These are phyloP conservation scores for Leucaena leucocephala DNA, from an alignment of 306 rosid species.

Conservation along the genomic window DNA sequence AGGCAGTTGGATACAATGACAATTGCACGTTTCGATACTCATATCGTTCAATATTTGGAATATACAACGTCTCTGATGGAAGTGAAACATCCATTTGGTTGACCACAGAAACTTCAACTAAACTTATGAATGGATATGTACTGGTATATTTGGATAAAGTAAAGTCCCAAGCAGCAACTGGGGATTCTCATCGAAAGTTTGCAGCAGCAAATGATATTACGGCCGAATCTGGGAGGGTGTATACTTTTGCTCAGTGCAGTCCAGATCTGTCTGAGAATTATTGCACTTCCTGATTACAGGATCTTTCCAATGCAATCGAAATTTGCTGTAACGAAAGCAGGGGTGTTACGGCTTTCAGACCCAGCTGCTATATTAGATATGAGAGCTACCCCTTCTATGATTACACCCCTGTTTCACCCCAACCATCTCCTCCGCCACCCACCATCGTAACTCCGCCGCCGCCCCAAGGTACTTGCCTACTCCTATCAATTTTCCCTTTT, in stretches of 20 bases:
- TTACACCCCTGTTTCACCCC: background rate
- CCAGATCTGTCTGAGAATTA: background rate
- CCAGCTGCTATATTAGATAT: constrained; percentile 1
- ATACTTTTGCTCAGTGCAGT: background rate
- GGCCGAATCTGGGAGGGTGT: background rate
- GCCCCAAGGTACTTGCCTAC: background rate
- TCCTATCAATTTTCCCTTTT: background rate
- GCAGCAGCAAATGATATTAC: background rate
- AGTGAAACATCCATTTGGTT: fast-evolving
- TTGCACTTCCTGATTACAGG: background rate
- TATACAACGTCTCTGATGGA: too few relatives aligned
- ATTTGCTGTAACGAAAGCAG: background rate
- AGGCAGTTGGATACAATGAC: background rate
- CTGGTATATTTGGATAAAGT: background rate
- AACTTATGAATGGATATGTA: background rate
- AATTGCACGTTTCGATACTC: background rate
- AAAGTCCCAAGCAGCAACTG: background rate
- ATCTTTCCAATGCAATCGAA: background rate
- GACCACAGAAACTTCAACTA: background rate
- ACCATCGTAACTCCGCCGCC: background rate
- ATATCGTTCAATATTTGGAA: background rate
- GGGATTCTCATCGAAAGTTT: background rate
- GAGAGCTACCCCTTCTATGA: background rate
- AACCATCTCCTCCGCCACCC: background rate
- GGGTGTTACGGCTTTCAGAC: background rate